Base-by-base conservation (phyloP, 78 protist species). In the Dictyostelium purpureum region DNA sequence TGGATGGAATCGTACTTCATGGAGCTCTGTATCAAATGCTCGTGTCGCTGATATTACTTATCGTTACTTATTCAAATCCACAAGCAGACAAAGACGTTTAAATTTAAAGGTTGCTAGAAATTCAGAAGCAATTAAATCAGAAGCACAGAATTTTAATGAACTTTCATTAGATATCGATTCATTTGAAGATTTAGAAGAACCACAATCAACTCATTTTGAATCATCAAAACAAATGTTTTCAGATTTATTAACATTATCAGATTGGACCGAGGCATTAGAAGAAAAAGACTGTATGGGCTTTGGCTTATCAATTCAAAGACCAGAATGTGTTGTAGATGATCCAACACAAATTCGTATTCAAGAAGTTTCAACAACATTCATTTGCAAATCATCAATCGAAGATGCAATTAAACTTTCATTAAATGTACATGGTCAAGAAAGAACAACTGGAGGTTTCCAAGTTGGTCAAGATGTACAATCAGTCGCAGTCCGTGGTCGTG, bases 311-410 rank as follows among this genome's bases (percentile, higher is more conserved):
- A 37, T 90, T 42, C 88, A 77, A 43, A 87, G 95, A 63, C 95
- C 95, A 38, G 95, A 90, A 47, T 16, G 59, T 12, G 95, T 90
- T 2, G 47, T 90, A 26, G 95, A 90, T 57, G 95, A 90, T 35
- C 95, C 95, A 49, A 90, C 95, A 18, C 95, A 90, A 67, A 49
- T 90, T 24, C 95, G 95, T 69, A 80, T 90, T 51, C 38, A 33
- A 18, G 95, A 79, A 14, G 51, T 63, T 38, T 81, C 91, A 6
- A 61, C 91, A 1, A 90, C 95, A 2, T 90, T 81, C 49, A 1
- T 90, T 37, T 76, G 87, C 14, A 75, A 77, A 42, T 90, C 95
- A 21, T 70, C 95, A 14, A 67, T 90, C 31, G 95, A 90, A 37
- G 95, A 90, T 81, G 95, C 95, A 2, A 61, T 90, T 38, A 74